phyloP scores from a whole-genome alignment of 2,329 filamentous ascomycete species.

The Curvularia eragrostidis region DNA sequence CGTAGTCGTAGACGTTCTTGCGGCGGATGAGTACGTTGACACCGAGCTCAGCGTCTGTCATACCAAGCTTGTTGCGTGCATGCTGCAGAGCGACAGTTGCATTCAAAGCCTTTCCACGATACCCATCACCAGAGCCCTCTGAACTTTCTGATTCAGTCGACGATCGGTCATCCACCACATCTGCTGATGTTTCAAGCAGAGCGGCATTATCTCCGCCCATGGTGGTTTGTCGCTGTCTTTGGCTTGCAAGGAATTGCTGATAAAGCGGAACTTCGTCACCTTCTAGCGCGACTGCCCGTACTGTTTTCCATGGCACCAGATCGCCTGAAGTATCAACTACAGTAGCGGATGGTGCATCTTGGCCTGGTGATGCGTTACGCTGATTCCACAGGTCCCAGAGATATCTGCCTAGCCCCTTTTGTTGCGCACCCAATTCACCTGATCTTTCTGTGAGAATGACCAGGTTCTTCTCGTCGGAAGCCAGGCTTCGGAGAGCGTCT shows the following conservation, averaged over 20 bases:
- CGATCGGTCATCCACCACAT: conserved; percentile 81
- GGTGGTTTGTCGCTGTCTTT: conserved; percentile 84
- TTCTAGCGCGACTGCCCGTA: conserved; percentile 69
- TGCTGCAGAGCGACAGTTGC: conserved; percentile 85
- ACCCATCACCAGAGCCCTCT: conserved; percentile 78
- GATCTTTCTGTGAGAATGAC: conserved; percentile 84
- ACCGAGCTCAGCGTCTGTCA: conserved; percentile 89
- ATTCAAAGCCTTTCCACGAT: conserved; percentile 87
- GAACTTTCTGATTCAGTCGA: conserved; percentile 86
- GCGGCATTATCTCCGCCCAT: conserved; percentile 70
- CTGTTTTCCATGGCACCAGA: conserved; percentile 37
- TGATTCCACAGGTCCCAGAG: conserved; percentile 69
- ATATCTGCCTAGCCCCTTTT: conserved; percentile 66
- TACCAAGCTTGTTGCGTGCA: conserved; percentile 76
- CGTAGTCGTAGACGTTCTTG: conserved; percentile 91
- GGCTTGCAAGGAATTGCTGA: conserved; percentile 89
- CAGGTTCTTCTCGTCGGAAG: conserved; percentile 78
- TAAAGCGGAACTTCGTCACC: conserved; percentile 81
- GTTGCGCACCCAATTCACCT: conserved; percentile 47
- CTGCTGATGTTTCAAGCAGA: conserved; percentile 71
- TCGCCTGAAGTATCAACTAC: conserved; percentile 70
- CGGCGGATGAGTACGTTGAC: conserved; percentile 88
- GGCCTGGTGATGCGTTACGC: conserved; percentile 28
- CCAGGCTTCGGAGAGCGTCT: conserved; percentile 75
- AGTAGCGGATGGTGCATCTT: conserved; percentile 52